phyloP scores from a whole-genome alignment of 2,329 filamentous ascomycete species.

The Plenodomus tracheiphilus region DNA sequence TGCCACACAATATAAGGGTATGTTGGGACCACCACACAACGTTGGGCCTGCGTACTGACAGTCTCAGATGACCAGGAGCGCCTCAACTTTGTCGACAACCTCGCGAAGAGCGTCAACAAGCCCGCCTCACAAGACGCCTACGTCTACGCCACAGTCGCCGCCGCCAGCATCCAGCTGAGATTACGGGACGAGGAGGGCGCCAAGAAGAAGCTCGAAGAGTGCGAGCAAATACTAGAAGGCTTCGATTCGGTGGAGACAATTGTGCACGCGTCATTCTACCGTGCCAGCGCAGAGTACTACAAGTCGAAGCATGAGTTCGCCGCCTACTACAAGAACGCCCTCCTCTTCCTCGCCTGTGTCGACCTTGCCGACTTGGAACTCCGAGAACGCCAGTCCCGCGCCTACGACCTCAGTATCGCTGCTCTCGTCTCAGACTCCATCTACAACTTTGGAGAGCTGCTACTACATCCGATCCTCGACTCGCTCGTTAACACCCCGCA shows the following conservation, averaged over 20 bases:
- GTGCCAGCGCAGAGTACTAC: constrained; percentile 92
- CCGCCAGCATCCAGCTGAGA: constrained; percentile 83
- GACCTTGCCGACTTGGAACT: constrained; percentile 74
- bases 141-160: constrained; percentile 89
- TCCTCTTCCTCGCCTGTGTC: constrained; percentile 96
- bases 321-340: constrained; percentile 94
- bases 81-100: constrained; percentile 78
- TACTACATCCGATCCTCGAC: constrained; percentile 94
- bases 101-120: constrained; percentile 87
- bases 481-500: constrained; percentile 74
- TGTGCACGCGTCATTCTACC: constrained; percentile 95
- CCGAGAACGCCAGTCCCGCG: constrained; percentile 77
- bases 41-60: constrained; percentile 23
- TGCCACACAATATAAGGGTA: constrained; percentile 80
- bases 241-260: constrained; percentile 96
- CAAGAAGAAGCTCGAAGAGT: constrained; percentile 81
- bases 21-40: constrained; percentile 51
- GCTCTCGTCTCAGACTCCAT: constrained; percentile 92
- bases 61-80: constrained; percentile 79
- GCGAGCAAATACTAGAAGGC: constrained; percentile 82
- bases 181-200: constrained; percentile 80
- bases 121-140: constrained; percentile 92
- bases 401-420: constrained; percentile 90
- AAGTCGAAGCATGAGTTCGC: constrained; percentile 91
- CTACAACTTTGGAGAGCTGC: constrained; percentile 99